Percentiles rank a stretch among this genome's conserved stretches.
Evolutionary conservation across 495 filamentous ascomycete genomes (phyloP).

Genomic region (Penicillium waksmanii): DNA sequence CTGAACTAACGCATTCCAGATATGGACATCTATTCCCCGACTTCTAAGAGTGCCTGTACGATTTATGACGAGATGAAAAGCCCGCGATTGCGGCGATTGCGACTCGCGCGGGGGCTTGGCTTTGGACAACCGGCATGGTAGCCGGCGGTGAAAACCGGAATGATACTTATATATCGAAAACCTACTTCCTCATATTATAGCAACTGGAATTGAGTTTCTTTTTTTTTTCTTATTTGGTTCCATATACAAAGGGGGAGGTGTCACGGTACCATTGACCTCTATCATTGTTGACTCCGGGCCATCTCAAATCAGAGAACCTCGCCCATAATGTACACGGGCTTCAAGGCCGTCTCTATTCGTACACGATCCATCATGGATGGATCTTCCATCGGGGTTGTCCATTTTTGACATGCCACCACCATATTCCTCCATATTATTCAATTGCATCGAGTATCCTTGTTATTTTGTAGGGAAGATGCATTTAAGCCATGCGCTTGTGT

Average conservation of each 20-base stretch:
- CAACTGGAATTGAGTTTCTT: slow-evolving; percentile 33
- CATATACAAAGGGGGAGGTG: slow-evolving; percentile 29
- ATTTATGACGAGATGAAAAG: slow-evolving; percentile 47
- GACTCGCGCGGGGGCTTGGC: slow-evolving; percentile 16
- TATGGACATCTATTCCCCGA: slow-evolving; percentile 74
- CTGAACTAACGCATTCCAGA: slow-evolving; percentile 37
- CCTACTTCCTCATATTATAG: slow-evolving; percentile 26
- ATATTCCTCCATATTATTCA: slow-evolving; percentile 3
- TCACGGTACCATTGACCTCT: slow-evolving; percentile 24
- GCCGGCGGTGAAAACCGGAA: slow-evolving; percentile 25
- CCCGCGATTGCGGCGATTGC: slow-evolving; percentile 15
- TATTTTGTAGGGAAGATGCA: slow-evolving; percentile 19
- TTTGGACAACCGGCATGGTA: slow-evolving; percentile 15
- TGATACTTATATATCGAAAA: slow-evolving; percentile 25
- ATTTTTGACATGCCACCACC: slow-evolving; percentile 5
- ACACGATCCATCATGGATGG: slow-evolving; percentile 18
- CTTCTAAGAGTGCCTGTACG: slow-evolving; percentile 56
- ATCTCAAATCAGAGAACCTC: slow-evolving; percentile 19
- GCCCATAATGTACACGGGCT: slow-evolving; percentile 37
- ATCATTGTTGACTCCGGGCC: slow-evolving; percentile 19
- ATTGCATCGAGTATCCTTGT: neutral
- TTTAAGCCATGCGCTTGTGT: slow-evolving; percentile 39
- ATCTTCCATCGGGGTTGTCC: slow-evolving; percentile 13
- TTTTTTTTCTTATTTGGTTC: slow-evolving; percentile 22
- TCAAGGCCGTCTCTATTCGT: slow-evolving; percentile 32